Percentiles rank a stretch among this genome's conserved stretches.
These are phyloP conservation scores for Diaporthe citri DNA, from an alignment of 2,329 filamentous ascomycete genomes.

Conservation along the genomic window DNA sequence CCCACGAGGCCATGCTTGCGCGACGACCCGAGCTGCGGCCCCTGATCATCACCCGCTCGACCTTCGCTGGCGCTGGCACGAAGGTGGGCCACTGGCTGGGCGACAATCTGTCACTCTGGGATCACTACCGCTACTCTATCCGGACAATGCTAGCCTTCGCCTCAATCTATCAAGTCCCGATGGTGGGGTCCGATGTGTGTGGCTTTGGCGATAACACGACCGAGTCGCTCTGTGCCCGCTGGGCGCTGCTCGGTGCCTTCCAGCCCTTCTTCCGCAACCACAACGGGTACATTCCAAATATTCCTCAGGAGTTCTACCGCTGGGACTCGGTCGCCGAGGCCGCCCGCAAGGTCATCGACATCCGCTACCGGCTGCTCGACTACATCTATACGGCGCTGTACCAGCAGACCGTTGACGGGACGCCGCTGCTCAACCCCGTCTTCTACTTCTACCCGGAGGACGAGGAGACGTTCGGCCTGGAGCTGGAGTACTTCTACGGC, in stretches of 20 bases:
- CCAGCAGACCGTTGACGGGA: slow-evolving; percentile 71
- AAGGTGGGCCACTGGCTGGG: slow-evolving; percentile 74
- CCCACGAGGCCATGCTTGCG: slow-evolving; percentile 73
- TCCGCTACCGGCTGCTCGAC: slow-evolving; percentile 78
- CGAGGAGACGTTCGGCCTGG: slow-evolving; percentile 53
- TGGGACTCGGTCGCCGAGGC: slow-evolving; percentile 73
- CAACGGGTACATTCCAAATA: slow-evolving; percentile 60
- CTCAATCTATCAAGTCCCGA: slow-evolving; percentile 75
- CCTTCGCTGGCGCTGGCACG: slow-evolving; percentile 78
- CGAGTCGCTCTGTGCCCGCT: slow-evolving; percentile 79
- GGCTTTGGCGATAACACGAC: slow-evolving; percentile 78
- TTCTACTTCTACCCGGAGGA: slow-evolving; percentile 76
- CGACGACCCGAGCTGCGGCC: slow-evolving; percentile 75
- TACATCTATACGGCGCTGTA: slow-evolving; percentile 81
- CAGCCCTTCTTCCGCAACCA: slow-evolving; percentile 83
- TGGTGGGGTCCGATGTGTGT: slow-evolving; percentile 81
- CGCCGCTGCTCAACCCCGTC: slow-evolving; percentile 74
- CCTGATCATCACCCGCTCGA: slow-evolving; percentile 80
- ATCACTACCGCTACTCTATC: slow-evolving; percentile 70
- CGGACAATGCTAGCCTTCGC: slow-evolving; percentile 71
- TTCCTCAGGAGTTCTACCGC: slow-evolving; percentile 79
- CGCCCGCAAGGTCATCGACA: slow-evolving; percentile 74
- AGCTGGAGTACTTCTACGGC: slow-evolving; percentile 63
- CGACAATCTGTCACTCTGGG: slow-evolving; percentile 69
- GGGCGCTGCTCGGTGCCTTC: slow-evolving; percentile 80